These are phyloP conservation scores for Cryptococcus sp. DNA, from an alignment of 1,284 basidiomycete genomes.

Conservation along the genomic window DNA sequence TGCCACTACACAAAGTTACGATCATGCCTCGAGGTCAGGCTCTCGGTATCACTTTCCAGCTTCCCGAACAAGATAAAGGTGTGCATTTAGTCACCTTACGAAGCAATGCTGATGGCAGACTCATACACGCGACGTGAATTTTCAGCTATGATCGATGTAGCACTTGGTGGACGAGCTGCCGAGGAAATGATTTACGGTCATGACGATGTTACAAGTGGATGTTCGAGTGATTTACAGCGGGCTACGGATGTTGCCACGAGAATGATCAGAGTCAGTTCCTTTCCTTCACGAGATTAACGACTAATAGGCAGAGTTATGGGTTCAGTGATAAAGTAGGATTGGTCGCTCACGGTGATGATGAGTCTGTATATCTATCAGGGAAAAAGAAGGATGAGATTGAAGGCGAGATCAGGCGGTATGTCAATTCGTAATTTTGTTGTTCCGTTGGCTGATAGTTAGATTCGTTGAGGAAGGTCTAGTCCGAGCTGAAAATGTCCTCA, in stretches of 20 bases:
- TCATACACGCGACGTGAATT: slow-evolving; percentile 45
- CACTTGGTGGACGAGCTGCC: slow-evolving; percentile 87
- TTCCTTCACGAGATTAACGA: background rate
- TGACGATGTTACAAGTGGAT: slow-evolving; percentile 85
- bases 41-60: slow-evolving; percentile 77
- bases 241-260: slow-evolving; percentile 75
- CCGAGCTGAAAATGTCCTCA: slow-evolving; percentile 66
- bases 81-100: slow-evolving; percentile 3
- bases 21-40: slow-evolving; percentile 91
- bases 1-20: slow-evolving; percentile 93
- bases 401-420: slow-evolving; percentile 71
- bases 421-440: slow-evolving; percentile 21
- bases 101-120: slow-evolving; percentile 21
- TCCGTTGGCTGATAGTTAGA: slow-evolving; percentile 51
- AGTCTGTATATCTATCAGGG: slow-evolving; percentile 64
- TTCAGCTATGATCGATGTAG: slow-evolving; percentile 68
- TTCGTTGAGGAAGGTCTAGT: slow-evolving; percentile 69
- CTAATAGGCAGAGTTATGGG: slow-evolving; percentile 60
- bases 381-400: slow-evolving; percentile 76
- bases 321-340: slow-evolving; percentile 80
- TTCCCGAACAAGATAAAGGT: slow-evolving; percentile 73
- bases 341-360: slow-evolving; percentile 66
- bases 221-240: slow-evolving; percentile 73
- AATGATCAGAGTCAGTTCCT: slow-evolving; percentile 74
- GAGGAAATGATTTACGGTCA: slow-evolving; percentile 87